Percentiles rank a stretch among this genome's conserved stretches.
Evolutionary conservation across 179 eudicot genomes (phyloP).

Genomic region (Beta lomatogona): DNA sequence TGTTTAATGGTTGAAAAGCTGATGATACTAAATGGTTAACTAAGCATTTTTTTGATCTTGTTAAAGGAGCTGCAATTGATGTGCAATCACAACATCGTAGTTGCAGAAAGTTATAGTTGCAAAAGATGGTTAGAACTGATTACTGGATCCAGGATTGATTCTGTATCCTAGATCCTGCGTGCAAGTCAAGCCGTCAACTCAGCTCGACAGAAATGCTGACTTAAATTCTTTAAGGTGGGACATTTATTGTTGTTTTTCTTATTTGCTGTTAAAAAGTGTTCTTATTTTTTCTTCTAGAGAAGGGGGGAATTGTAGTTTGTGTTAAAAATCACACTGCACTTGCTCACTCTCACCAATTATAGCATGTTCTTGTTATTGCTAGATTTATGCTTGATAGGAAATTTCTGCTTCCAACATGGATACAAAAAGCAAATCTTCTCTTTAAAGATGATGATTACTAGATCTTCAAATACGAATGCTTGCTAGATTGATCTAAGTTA

Average conservation of each 20-base stretch:
- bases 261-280: background rate
- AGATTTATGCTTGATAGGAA: no score
- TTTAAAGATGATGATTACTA: no score
- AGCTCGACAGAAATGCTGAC: constrained; percentile 47
- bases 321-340: no score
- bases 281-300: background rate
- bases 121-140: constrained; percentile 90
- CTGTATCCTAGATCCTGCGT: no score
- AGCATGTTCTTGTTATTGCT: no score
- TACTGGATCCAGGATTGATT: constrained; percentile 81
- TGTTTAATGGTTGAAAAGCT: background rate
- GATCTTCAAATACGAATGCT: no score
- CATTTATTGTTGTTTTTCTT: background rate
- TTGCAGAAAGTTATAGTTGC: constrained; percentile 63
- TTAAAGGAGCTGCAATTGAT: background rate
- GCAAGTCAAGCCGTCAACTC: constrained; percentile 69
- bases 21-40: background rate
- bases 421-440: no score
- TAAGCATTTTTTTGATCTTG: background rate
- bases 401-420: no score
- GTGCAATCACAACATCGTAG: constrained; percentile 39
- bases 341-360: no score
- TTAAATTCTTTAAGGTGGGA: constrained; percentile 73
- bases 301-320: no score
- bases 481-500: no score